Base-by-base conservation (phyloP, 2,329 filamentous ascomycete genomes). In the Verticillium isaacii region DNA sequence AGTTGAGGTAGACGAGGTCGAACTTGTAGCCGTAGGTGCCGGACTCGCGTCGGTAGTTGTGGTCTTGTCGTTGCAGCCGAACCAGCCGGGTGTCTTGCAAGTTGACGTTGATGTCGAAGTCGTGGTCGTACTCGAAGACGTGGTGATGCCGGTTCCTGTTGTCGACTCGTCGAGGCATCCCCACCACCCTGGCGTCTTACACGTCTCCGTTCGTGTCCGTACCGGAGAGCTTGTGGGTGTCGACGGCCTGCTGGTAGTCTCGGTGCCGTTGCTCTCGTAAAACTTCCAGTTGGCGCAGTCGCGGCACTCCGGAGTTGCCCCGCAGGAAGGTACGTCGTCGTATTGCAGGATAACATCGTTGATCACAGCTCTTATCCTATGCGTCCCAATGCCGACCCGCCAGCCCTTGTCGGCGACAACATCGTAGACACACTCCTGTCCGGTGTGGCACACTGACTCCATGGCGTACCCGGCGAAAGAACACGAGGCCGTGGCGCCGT, bases 231-330 rank as follows among this genome's bases (percentile, higher is more conserved):
- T 84, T 0, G 83, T 82, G 4, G 79, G 80, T 1, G 81, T 80
- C 3, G 78, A 80, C 2, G 85, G 81, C 0, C 87, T 87, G 0
- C 89, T 90, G 0, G 88, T 92, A 1, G 82, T 84, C 65, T 93
- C 89, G 1, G 91, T 95, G 34, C 90, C 90, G 72, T 97, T 97
- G 73, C 93, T 96, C 74, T 93, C 89, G 71, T 92, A 96, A 81
- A 93, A 96, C 70, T 97, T 96, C 95, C 95, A 98, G 61, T 89
- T 88, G 62, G 86, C 91, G 70, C 94, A 98, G 73, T 99, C 95
- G 50, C 90, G 87, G 72, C 95, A 98, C 59, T 92, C 89, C 25
- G 87, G 82, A 7, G 94, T 93, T 34, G 84, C 81, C 60, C 84
- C 84, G 75, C 95, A 98, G 66, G 85, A 78, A 0, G 95, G 90